Base-by-base conservation (phyloP, 192 early-diverging fungal species). In the Dispira simplex region DNA sequence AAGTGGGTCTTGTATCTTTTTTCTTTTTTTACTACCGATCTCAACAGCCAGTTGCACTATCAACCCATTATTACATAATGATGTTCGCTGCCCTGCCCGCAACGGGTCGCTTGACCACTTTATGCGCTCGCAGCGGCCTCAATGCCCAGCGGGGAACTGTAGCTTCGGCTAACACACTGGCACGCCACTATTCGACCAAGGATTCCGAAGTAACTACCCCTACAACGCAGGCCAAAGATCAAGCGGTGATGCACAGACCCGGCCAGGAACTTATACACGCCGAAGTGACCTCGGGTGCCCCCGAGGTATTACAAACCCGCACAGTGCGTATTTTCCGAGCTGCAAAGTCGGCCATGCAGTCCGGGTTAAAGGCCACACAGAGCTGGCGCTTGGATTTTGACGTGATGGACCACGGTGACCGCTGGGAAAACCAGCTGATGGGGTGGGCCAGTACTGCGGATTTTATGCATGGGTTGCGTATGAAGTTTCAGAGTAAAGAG, bases 321-420 rank as follows among this genome's bases (percentile, higher is more conserved):
- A 79, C 81, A n/a, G 92, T 90, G 64, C 81, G 88, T 23, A 96
- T 98, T 59, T 96, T 76, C 76, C 70, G 79, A 52, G 90, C 89
- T 26, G 67, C 88, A 18, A 90, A 85, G 71, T 88, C 86, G 27
- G 86, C 93, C 4, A 91, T 87, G 70, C 93, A 95, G 69, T 85
- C 81, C 11, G 93, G 95, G 59, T 78, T 77, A 52, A 81, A 85
- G 58, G 79, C 84, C 63, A 84, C 85, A 44, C 79, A 86, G 64
- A 71, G 81, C 63, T 98, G 95, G 95, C 80, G 81, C 46, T 73
- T 98, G 46, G 90, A 94, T 70, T 98, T 95, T 73, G 93, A 98
- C 71, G 82, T 78, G 27, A 70, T 85, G 47, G 78, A 82, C 52
- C 73, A 79, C 47, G 79, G 86, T 64, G 86, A 86, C 68, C 83